Conservation (phyloP, 176 grass and related monocot genomes). For the Coix lacrymajobi region DNA sequence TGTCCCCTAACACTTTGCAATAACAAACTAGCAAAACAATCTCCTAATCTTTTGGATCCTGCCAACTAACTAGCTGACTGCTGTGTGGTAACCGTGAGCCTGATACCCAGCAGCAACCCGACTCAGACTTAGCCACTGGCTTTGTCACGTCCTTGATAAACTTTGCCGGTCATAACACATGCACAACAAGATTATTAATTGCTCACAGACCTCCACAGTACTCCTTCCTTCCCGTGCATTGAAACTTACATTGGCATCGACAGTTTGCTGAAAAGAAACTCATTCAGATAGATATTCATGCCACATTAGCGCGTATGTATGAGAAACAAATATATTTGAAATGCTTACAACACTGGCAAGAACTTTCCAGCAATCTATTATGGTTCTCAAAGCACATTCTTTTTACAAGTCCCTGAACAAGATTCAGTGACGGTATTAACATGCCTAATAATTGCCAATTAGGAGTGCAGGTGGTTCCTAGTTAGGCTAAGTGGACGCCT, state of each 20-base stretch:
- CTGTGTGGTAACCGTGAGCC: too few relatives aligned
- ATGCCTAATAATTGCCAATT: not conserved
- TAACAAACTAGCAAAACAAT: too few relatives aligned
- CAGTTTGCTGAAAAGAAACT: slow-evolving; percentile 55
- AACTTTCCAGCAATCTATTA: not conserved
- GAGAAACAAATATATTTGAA: slow-evolving; percentile 8
- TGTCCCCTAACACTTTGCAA: too few relatives aligned
- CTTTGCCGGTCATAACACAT: too few relatives aligned
- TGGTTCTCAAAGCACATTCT: not conserved
- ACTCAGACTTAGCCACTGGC: too few relatives aligned
- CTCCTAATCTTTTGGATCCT: too few relatives aligned
- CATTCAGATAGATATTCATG: not conserved
- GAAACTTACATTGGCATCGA: slow-evolving; percentile 86
- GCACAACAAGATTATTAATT: not conserved
- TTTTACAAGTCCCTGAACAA: not conserved
- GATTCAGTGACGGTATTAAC: not conserved
- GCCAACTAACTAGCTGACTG: too few relatives aligned
- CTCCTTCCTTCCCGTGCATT: slow-evolving; percentile 93
- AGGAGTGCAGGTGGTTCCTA: not conserved
- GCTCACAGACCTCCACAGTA: slow-evolving; percentile 61
- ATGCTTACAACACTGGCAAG: not conserved
- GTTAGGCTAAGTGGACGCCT: not conserved
- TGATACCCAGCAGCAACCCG: too few relatives aligned
- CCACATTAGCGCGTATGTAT: not conserved
- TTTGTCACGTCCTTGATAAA: too few relatives aligned